A percentile compares a stretch with the other conserved stretches of the same genome.
Evolutionary conservation across 768 basidiomycete species (phyloP).

Genomic region (Hemileccinum impolitum): DNA sequence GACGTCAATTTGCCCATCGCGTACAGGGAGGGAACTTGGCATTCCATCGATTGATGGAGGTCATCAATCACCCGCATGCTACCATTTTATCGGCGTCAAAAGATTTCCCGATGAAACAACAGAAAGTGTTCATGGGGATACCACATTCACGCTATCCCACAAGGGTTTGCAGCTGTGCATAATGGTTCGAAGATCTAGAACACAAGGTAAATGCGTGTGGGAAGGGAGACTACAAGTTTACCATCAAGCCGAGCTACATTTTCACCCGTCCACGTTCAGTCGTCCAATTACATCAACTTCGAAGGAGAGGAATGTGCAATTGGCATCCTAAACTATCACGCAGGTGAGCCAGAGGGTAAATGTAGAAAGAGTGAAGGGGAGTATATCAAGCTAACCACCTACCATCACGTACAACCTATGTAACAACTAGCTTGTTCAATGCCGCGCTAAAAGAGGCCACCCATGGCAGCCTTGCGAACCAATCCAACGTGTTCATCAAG

Average conservation of each 20-base stretch:
- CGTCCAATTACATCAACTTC: not conserved
- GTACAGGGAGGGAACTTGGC: slow-evolving; percentile 19
- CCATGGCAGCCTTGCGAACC: not conserved
- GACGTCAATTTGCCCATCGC: slow-evolving; percentile 19
- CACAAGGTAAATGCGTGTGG: not conserved
- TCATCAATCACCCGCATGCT: slow-evolving; percentile 20
- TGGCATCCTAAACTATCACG: slow-evolving; percentile 13
- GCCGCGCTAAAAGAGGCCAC: not conserved
- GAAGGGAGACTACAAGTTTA: slow-evolving; percentile 2
- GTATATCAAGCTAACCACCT: too few species aligned
- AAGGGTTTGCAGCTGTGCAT: slow-evolving; percentile 14
- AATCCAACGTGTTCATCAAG: slow-evolving; percentile 5
- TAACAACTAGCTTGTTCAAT: too few species aligned
- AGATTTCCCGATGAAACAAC: slow-evolving; percentile 6
- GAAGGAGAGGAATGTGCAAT: slow-evolving; percentile 10
- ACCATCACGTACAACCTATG: too few species aligned
- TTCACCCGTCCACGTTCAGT: not conserved
- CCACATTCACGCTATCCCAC: slow-evolving; percentile 10
- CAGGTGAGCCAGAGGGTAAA: slow-evolving; percentile 7
- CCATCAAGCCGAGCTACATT: slow-evolving; percentile 11
- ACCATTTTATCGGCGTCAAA: slow-evolving; percentile 5
- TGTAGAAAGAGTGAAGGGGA: slow-evolving; percentile 9
- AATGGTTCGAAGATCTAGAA: slow-evolving; percentile 10
- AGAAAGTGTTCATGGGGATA: slow-evolving; percentile 17
- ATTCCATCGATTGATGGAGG: slow-evolving; percentile 25